Conservation (phyloP, 148 eudicot species). For the Camellia lanceoleosa region DNA sequence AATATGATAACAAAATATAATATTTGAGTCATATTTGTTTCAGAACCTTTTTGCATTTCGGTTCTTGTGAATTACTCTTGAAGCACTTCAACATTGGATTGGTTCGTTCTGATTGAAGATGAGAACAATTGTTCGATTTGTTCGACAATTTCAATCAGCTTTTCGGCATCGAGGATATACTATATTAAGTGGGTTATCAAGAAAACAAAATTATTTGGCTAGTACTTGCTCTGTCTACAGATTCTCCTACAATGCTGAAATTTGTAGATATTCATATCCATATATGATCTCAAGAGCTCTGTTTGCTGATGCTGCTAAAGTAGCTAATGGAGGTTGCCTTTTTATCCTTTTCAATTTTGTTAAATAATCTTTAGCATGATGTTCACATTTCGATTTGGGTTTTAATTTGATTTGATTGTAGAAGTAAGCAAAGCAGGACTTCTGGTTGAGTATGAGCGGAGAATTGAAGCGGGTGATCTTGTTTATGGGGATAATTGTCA, state of each 20-base stretch:
- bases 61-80: conserved; percentile 25
- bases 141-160: conserved; percentile 38
- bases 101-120: conserved; percentile 26
- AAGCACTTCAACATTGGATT: background rate
- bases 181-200: conserved; percentile 23
- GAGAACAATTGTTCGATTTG: conserved; percentile 45
- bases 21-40: background rate
- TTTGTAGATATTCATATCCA: conserved; percentile 28
- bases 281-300: conserved; percentile 40
- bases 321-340: conserved; percentile 39
- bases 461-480: conserved; percentile 82
- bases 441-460: conserved; percentile 74
- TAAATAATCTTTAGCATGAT: background rate
- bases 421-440: conserved; percentile 61
- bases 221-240: conserved; percentile 24
- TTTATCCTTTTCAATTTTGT: background rate
- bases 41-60: conserved; percentile 11
- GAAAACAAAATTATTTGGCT: conserved; percentile 25
- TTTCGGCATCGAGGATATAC: conserved; percentile 31
- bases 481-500: conserved; percentile 81
- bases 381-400: background rate
- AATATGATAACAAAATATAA: background rate
- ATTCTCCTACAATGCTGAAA: conserved; percentile 24
- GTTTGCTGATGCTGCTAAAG: conserved; percentile 44
- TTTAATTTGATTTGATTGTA: conserved; percentile 26